Evolutionary conservation across 805 yeast genomes (phyloP).

Genomic region (Blastobotrys parvus): DNA sequence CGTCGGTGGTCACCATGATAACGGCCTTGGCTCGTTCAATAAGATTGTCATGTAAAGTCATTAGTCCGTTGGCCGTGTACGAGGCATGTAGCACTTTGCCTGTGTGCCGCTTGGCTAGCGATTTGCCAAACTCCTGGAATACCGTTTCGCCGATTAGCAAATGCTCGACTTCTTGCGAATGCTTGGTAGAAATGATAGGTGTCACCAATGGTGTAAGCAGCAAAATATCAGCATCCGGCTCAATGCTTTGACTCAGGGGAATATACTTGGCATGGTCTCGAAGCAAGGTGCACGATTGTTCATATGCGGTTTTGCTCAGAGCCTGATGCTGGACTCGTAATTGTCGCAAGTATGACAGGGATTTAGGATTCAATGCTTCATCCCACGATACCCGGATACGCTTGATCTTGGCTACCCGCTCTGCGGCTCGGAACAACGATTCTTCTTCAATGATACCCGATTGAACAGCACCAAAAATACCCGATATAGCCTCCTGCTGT

Average conservation of each 20-base stretch:
- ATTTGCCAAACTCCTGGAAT: slow-evolving; percentile 38
- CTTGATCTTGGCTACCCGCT: slow-evolving; percentile 39
- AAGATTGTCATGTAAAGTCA: slow-evolving; percentile 45
- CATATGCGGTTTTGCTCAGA: slow-evolving; percentile 40
- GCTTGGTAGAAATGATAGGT: slow-evolving; percentile 36
- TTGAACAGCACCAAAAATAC: slow-evolving; percentile 29
- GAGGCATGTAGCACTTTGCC: slow-evolving; percentile 49
- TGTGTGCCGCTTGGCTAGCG: slow-evolving; percentile 34
- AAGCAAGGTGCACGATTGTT: slow-evolving; percentile 43
- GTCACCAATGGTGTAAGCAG: slow-evolving; percentile 31
- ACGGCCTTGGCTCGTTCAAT: slow-evolving; percentile 44
- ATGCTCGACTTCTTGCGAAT: slow-evolving; percentile 31
- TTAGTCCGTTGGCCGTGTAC: slow-evolving; percentile 44
- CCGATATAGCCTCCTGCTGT: slow-evolving; percentile 49
- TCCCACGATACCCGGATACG: slow-evolving; percentile 38
- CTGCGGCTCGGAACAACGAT: slow-evolving; percentile 32
- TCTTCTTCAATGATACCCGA: slow-evolving; percentile 32
- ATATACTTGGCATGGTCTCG: slow-evolving; percentile 39
- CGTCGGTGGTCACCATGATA: slow-evolving; percentile 41
- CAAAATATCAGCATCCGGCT: slow-evolving; percentile 24
- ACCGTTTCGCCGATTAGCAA: slow-evolving; percentile 35
- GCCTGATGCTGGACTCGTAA: slow-evolving; percentile 37
- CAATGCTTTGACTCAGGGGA: slow-evolving; percentile 39
- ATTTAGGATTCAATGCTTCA: slow-evolving; percentile 32
- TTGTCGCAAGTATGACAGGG: slow-evolving; percentile 19